Conservation (phyloP, 129 eudicot species). For the Dittrichia graveolens region DNA sequence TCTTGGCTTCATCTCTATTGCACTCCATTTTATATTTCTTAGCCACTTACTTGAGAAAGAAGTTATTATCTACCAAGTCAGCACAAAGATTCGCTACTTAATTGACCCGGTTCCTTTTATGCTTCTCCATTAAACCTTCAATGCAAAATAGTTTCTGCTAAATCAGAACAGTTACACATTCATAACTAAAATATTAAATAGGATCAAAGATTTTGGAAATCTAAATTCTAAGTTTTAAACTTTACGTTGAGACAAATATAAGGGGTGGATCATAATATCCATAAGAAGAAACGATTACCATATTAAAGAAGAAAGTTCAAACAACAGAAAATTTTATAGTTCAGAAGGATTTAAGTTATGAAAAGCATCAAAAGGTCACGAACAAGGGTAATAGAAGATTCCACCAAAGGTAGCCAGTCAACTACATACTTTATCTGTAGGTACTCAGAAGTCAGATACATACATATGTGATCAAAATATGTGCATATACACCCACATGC, state of each 20-base stretch:
- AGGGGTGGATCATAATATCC: background rate
- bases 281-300: conserved; percentile 16
- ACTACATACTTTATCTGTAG: conserved; percentile 11
- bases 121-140: conserved; percentile 35
- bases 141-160: background rate
- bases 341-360: background rate
- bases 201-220: conserved; percentile 1
- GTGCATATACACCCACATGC: background rate
- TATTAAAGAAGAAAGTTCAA: background rate
- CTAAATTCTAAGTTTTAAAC: background rate
- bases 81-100: background rate
- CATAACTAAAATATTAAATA: conserved; percentile 10
- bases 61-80: conserved; percentile 2
- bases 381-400: conserved; percentile 4
- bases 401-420: background rate
- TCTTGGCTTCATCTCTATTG: conserved; percentile 80
- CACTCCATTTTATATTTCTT: conserved; percentile 60
- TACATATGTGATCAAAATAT: too few relatives aligned
- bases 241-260: conserved; percentile 3
- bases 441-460: background rate
- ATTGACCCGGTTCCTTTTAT: conserved; percentile 9
- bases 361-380: conserved; percentile 15
- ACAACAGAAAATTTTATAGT: background rate
- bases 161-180: conserved; percentile 18
- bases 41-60: background rate